Evolutionary conservation across 1,139 yeast genomes (phyloP), one percentile per base, ranked within the genome.

Genomic region (Pichia cactophila): DNA sequence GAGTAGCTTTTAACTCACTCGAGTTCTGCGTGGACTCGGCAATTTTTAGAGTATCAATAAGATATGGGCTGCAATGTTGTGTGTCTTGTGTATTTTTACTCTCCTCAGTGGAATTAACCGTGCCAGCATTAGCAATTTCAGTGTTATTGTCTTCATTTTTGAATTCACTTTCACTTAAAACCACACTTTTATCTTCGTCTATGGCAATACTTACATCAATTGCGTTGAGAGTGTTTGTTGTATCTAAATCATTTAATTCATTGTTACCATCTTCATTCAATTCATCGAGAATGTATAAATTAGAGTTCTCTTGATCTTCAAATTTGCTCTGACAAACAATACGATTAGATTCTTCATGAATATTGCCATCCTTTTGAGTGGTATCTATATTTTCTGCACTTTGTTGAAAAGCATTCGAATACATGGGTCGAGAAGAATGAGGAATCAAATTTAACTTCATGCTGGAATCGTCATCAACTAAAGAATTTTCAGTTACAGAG

Each of bases 391-490:
- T 9, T 12, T 38, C 16, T 9, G 26, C 23, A 3, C 17, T 14
- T 14, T 41, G 42, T 11, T 42, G 38, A 2, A 51, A 46, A n/a
- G 46, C 49, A n/a, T 44, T 45, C 1, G 16, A 9, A 1, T 2
- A 20, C 7, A 8, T 9, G 10, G 14, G 41, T 28, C 47, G 20
- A 9, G 10, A 20, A 6, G 37, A 33, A 16, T 35, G 33, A 23
- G 54, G 52, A 37, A 55, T 51, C 10, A 61, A 46, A 29, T 61
- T 59, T 16, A 61, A 36, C 10, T 50, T 49, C 12, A 57, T 49
- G 7, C 58, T 57, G 3, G 61, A 58, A 36, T 57, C 62, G 31
- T 57, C 62, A 33, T 54, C 58, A 12, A 47, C 43, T 7, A 54
- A 44, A 1, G 52, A 43, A 40, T 43, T 45, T 14, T 58, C 57